Evolutionary conservation across 2,329 filamentous ascomycete genomes (phyloP), one percentile per base, ranked within the genome.

Genomic region (Blastomyces percursus): DNA sequence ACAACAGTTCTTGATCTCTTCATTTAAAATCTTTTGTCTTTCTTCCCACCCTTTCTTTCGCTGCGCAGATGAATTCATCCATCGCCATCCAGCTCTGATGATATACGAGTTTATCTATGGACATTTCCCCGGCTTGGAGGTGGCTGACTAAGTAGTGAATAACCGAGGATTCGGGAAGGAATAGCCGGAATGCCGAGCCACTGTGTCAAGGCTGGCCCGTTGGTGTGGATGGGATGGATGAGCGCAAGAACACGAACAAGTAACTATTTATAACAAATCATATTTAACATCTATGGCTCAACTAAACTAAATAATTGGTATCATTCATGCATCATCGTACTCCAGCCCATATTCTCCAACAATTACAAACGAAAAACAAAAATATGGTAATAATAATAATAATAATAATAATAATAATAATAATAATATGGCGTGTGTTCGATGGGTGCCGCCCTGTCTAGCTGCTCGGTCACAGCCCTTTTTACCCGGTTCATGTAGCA

Each of bases 171-270:
- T 24, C 24, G 38, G 40, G 21, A 8, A 8, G 16, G 32, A 21
- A 59, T 59, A 24, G 56, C 56, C 56, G 30, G 24, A 6, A 6
- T 46, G 56, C 56, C 56, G 56, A 59, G 56, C 40, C 11, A n/a
- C 1, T 32, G 19, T 16, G 5, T 40, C 19, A 19, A 44, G 16
- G 42, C 42, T 12, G 35, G 9, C 35, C 35, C 2, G n/a, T n/a
- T 38, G 9, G 9, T 38, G 35, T 38, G 35, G 9, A 38, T 38
- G 16, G 42, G 12, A n/a, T n/a, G n/a, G n/a, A n/a, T n/a, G n/a
- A n/a, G 27, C 2, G 27, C 2, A 55, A 19, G 48, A 6, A 4
- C 12, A 16, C 14, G 11, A 12, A 16, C 30, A 32, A 2, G 4
- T 32, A 5, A 32, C 27, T 30, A 30, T 4, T 32, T 32, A 5